A percentile compares a stretch with the other conserved stretches of the same genome.
phyloP scores from a whole-genome alignment of 78 protist genomes.

The Isochrysis galbana region DNA sequence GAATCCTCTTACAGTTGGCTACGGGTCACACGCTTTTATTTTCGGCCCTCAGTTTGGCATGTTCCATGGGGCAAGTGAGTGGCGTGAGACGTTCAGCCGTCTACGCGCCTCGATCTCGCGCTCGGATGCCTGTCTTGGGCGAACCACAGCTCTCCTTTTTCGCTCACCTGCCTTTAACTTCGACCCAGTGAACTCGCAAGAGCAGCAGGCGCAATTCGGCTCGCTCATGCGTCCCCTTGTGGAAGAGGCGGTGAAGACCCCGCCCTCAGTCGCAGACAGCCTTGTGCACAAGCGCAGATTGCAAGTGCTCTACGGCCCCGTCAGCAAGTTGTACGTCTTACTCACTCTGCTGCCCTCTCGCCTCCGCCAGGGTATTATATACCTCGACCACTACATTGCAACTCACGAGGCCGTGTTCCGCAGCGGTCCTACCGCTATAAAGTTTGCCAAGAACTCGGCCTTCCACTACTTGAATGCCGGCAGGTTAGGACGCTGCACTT shows the following conservation, averaged over 20 bases:
- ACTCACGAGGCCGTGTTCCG: background rate
- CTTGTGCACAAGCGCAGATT: no score
- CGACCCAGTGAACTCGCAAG: background rate
- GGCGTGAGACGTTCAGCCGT: background rate
- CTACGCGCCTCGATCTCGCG: background rate
- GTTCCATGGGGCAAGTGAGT: background rate
- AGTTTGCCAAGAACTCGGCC: slow-evolving; percentile 25
- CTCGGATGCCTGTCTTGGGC: background rate
- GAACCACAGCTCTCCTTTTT: background rate
- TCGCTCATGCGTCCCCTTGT: background rate
- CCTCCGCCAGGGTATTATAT: no score
- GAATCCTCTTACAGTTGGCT: no score
- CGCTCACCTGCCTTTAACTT: slow-evolving; percentile 19
- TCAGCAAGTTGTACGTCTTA: no score
- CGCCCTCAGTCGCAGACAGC: no score
- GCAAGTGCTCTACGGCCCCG: no score
- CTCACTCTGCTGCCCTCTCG: no score
- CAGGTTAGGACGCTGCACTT: background rate
- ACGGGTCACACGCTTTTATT: no score
- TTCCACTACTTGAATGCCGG: background rate
- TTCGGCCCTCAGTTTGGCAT: background rate
- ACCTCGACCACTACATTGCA: background rate
- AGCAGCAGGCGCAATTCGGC: background rate
- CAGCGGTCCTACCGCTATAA: background rate
- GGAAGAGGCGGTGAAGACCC: slow-evolving; percentile 22